Percentiles rank a stretch among this genome's conserved stretches.
Conservation (phyloP, 2,329 filamentous ascomycete genomes). For the Monosporascus sp. region DNA sequence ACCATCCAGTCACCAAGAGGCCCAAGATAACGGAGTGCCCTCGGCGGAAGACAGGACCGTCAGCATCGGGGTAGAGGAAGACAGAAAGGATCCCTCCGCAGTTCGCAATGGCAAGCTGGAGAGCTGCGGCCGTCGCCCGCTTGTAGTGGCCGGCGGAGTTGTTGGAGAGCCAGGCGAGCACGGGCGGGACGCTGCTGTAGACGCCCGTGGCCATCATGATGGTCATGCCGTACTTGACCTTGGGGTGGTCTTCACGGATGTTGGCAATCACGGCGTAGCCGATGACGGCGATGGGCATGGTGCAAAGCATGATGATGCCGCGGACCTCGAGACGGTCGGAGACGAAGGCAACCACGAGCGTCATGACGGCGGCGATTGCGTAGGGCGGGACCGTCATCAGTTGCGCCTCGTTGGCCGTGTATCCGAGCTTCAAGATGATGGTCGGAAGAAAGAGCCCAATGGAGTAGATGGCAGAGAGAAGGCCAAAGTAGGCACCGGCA, state of each 20-base stretch:
- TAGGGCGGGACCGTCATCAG: neutral
- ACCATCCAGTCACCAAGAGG: slow-evolving; percentile 57
- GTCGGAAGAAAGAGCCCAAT: neutral
- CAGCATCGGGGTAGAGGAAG: slow-evolving; percentile 54
- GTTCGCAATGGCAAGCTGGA: slow-evolving; percentile 64
- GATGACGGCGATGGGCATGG: slow-evolving; percentile 57
- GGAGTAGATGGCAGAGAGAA: neutral
- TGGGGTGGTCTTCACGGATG: slow-evolving; percentile 46
- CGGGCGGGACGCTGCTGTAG: slow-evolving; percentile 57
- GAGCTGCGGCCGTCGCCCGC: slow-evolving; percentile 58
- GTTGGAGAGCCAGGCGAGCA: slow-evolving; percentile 63
- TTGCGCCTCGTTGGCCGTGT: neutral
- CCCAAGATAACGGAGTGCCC: slow-evolving; percentile 59
- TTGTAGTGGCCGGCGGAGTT: slow-evolving; percentile 51
- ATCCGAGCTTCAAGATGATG: neutral
- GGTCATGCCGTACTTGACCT: slow-evolving; percentile 59
- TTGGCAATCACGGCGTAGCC: slow-evolving; percentile 62
- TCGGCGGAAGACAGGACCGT: slow-evolving; percentile 53
- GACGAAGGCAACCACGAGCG: slow-evolving; percentile 37
- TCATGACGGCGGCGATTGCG: neutral
- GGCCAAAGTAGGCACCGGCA: neutral
- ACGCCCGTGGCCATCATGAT: slow-evolving; percentile 63
- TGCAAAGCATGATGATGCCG: slow-evolving; percentile 57
- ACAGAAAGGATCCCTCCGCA: slow-evolving; percentile 61
- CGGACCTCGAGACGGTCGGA: slow-evolving; percentile 54